These are phyloP conservation scores for Sarocladium brachiariae DNA, from an alignment of 2,329 filamentous ascomycete genomes.

Conservation along the genomic window DNA sequence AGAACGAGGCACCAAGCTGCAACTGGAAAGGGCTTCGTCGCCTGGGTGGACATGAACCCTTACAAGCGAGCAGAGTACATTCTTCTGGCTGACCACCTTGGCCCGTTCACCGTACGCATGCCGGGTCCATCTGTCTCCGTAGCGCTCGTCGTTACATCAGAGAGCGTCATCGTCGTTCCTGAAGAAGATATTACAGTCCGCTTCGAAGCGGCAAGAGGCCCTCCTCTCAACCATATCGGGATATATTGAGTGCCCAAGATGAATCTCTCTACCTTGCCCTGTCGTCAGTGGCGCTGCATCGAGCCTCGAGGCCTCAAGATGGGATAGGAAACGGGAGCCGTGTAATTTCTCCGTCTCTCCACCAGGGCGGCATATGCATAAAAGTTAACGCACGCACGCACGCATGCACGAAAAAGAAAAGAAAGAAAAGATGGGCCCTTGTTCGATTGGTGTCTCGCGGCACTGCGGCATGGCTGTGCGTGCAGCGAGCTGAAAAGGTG, in stretches of 20 bases:
- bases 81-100: no score
- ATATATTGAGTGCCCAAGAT: not conserved
- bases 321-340: no score
- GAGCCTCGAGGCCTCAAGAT: no score
- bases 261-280: not conserved
- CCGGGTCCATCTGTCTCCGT: no score
- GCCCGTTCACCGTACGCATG: no score
- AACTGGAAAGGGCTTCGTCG: no score
- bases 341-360: no score
- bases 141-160: not conserved
- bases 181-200: not conserved
- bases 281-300: not conserved
- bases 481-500: constrained; percentile 1
- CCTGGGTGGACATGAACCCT: no score
- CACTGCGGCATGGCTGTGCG: not conserved
- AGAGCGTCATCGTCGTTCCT: not conserved
- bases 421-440: not conserved
- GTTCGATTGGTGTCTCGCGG: not conserved
- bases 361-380: not conserved
- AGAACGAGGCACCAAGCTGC: no score
- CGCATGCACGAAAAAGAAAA: no score
- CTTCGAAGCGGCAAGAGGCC: not conserved
- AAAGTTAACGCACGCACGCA: no score
- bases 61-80: no score
- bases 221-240: not conserved